Conservation (phyloP, 2,329 filamentous ascomycete species). For the Aspergillus piperis region DNA sequence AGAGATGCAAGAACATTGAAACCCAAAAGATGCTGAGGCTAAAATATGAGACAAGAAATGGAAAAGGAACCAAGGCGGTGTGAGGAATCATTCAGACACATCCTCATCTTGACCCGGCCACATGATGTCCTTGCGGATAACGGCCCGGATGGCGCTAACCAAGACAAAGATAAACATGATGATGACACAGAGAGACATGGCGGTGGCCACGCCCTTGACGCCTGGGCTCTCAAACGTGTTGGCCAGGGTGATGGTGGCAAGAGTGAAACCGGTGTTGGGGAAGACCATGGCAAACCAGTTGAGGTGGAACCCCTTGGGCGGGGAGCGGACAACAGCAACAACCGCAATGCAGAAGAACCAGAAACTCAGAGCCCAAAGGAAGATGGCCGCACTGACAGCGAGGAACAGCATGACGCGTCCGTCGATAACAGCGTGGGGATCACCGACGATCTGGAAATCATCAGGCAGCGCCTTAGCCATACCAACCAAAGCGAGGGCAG, state of each 20-base stretch:
- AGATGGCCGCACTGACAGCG: slow-evolving; percentile 54
- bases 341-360: slow-evolving; percentile 59
- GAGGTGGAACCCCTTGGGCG: slow-evolving; percentile 51
- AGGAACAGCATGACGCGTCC: slow-evolving; percentile 47
- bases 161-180: slow-evolving; percentile 58
- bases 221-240: slow-evolving; percentile 54
- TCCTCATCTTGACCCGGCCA: slow-evolving; percentile 65
- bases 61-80: not conserved
- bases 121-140: slow-evolving; percentile 55
- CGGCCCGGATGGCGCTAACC: slow-evolving; percentile 52
- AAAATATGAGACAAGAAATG: not conserved
- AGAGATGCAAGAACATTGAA: slow-evolving; percentile 2
- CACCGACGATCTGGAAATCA: slow-evolving; percentile 51
- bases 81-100: slow-evolving; percentile 31
- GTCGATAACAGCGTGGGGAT: slow-evolving; percentile 27
- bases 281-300: slow-evolving; percentile 68
- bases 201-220: slow-evolving; percentile 57
- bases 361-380: slow-evolving; percentile 64
- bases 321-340: slow-evolving; percentile 47
- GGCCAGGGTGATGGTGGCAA: slow-evolving; percentile 61
- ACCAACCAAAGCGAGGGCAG: slow-evolving; percentile 68
- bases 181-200: slow-evolving; percentile 58
- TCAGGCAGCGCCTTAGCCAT: slow-evolving; percentile 60
- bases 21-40: not conserved
- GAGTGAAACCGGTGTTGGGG: slow-evolving; percentile 64